Conservation (phyloP, 345 rosid genomes). For the Gossypium raimondii region DNA sequence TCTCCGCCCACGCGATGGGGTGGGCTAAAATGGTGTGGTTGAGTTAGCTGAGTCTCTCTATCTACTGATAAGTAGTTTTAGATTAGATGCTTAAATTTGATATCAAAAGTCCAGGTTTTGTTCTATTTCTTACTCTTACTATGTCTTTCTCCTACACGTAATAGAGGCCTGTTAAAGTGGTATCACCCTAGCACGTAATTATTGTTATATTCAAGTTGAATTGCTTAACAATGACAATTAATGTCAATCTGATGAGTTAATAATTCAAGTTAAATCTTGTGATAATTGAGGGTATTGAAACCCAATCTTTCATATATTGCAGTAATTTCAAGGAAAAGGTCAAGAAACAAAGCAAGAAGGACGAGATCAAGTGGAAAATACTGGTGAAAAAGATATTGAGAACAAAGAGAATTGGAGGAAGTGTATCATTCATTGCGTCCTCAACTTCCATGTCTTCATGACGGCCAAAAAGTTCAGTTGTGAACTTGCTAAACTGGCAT, state of each 20-base stretch:
- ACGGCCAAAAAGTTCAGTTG: not conserved
- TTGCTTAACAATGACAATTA: too few relatives aligned
- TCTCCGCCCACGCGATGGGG: too few relatives aligned
- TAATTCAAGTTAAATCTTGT: not conserved
- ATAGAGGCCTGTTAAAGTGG: too few relatives aligned
- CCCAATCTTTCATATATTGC: not conserved
- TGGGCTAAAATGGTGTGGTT: too few relatives aligned
- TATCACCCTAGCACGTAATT: too few relatives aligned
- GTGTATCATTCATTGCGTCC: conserved; percentile 36
- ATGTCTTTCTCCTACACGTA: too few relatives aligned
- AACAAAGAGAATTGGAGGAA: conserved; percentile 41
- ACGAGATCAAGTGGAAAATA: conserved; percentile 64
- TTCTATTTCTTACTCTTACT: not conserved
- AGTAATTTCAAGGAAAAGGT: conserved; percentile 70
- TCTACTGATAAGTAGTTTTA: not conserved
- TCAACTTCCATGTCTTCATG: conserved; percentile 13
- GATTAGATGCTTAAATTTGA: not conserved
- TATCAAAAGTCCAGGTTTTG: not conserved
- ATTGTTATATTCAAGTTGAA: too few relatives aligned
- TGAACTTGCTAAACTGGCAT: not conserved
- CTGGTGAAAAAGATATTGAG: conserved; percentile 61
- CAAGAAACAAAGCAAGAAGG: conserved; percentile 67
- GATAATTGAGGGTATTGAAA: not conserved
- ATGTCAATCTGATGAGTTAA: not conserved
- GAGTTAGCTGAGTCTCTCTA: too few relatives aligned